Percentiles rank a stretch among this genome's conserved stretches.
Evolutionary conservation across 176 grass and related monocot genomes (phyloP).

Genomic region (Pharus latifolius): DNA sequence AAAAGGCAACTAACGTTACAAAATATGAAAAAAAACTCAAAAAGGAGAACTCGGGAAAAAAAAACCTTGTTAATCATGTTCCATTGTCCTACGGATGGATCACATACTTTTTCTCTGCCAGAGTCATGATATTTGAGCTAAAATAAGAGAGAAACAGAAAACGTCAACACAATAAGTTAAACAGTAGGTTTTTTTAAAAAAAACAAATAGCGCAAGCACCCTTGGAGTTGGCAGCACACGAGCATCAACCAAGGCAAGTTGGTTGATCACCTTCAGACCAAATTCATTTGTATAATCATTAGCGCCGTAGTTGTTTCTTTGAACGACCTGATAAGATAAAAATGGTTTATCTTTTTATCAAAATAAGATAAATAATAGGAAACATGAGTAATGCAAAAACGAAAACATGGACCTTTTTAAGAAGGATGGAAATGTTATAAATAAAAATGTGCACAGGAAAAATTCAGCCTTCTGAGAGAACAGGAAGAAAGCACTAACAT

Average conservation of each 20-base stretch:
- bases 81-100: constrained; percentile 66
- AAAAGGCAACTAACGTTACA: neutral
- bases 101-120: constrained; percentile 50
- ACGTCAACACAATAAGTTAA: neutral
- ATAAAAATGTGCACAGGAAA: too few relatives aligned
- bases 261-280: constrained; percentile 41
- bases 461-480: too few relatives aligned
- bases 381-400: too few relatives aligned
- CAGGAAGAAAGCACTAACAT: too few relatives aligned
- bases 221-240: constrained; percentile 55
- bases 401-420: too few relatives aligned
- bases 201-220: constrained; percentile 21
- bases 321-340: constrained; percentile 38
- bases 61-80: constrained; percentile 84
- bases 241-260: constrained; percentile 58
- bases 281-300: constrained; percentile 61
- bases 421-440: too few relatives aligned
- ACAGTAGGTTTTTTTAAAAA: neutral
- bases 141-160: neutral
- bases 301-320: constrained; percentile 27
- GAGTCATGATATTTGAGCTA: constrained; percentile 85
- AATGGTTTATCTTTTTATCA: too few relatives aligned
- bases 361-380: too few relatives aligned
- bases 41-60: neutral
- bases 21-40: neutral